A percentile compares a stretch with the other conserved stretches of the same genome.
phyloP scores from a whole-genome alignment of 2,329 filamentous ascomycete genomes.

The Aspergillus fijiensis region DNA sequence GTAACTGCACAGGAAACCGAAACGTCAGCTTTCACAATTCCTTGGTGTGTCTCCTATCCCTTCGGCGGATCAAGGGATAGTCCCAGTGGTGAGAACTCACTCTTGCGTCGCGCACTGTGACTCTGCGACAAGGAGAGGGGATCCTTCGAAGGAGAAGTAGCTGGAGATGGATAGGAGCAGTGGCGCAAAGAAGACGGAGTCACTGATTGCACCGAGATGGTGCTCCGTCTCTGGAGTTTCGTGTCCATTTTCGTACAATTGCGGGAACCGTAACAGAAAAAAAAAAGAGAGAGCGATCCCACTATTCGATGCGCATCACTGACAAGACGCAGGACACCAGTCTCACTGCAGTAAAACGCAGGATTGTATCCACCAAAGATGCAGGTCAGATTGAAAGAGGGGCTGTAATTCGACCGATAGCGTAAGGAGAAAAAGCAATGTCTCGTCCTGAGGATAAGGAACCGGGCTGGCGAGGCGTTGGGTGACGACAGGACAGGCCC shows the following conservation, averaged over 20 bases:
- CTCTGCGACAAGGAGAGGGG: constrained; percentile 18
- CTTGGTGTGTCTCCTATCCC: constrained; percentile 2
- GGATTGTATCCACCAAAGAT: constrained; percentile 16
- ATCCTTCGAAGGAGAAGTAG: constrained; percentile 17
- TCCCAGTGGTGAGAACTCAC: constrained; percentile 20
- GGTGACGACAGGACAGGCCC: constrained; percentile 8
- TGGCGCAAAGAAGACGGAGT: constrained; percentile 25
- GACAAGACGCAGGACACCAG: constrained; percentile 26
- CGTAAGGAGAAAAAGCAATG: constrained; percentile 21
- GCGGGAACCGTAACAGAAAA: constrained; percentile 1
- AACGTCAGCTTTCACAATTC: constrained; percentile 17
- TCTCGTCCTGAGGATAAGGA: constrained; percentile 7
- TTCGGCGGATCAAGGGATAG: constrained; percentile 12
- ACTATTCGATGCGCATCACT: constrained; percentile 25
- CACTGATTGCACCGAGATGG: constrained; percentile 24
- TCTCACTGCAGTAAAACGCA: constrained; percentile 20
- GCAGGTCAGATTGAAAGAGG: constrained; percentile 10
- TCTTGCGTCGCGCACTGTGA: constrained; percentile 20
- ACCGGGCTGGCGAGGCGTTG: constrained; percentile 13
- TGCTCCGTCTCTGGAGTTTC: constrained; percentile 27
- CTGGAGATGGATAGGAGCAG: constrained; percentile 26
- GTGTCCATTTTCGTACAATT: constrained; percentile 25
- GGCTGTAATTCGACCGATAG: constrained; percentile 13
- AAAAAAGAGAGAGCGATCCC: constrained; percentile 12
- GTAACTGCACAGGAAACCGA: constrained; percentile 17